Evolutionary conservation across 768 basidiomycete species (phyloP), one percentile per base, ranked within the genome.

Genomic region (Termitomyces sp.): DNA sequence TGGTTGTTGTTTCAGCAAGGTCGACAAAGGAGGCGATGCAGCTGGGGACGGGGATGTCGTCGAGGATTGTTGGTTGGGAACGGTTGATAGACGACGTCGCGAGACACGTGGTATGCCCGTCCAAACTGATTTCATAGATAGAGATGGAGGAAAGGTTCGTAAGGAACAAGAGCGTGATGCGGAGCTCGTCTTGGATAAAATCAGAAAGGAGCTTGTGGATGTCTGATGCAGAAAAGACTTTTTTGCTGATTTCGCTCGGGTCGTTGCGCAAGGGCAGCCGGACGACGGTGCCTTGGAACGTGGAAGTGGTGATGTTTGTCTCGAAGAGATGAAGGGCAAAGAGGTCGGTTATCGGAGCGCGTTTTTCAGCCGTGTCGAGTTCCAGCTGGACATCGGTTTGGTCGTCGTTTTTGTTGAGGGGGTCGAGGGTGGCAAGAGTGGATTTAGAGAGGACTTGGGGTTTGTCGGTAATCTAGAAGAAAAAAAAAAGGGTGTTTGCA

Each of bases 381-480:
- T 72, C 60, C 20, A 74, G 54, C 58, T 60, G 69, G 14, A 62
- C 63, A 36, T 76, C 75, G 2, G 71, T 13, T 60, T 56, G 9
- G 64, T 60, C 52, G 72, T 60, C 55, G 72, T 56, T 18, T 67
- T 49, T n/a, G 7, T 37, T 60, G 43, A 76, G 68, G 1, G 80
- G 79, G 55, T 81, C 80, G 16, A 81, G 72, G 24, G 80, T 71
- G 0, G 68, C 75, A 5, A 83, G 61, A 1, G 61, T 64, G 4
- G 66, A 44, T 3, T 67, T 74, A 0, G 81, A 83, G 1, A 81
- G 65, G 24, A 81, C 73, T 65, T 82, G 79, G 0, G 79, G 79
- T 12, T 67, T 73, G 61, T 83, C 80, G 2, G 80, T 80, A 7
- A 80, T 58, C 80, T 82, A n/a, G n/a, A n/a, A 47, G 14, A 34